Conservation (phyloP, 129 eudicot species). For the Deinandra increscens region DNA sequence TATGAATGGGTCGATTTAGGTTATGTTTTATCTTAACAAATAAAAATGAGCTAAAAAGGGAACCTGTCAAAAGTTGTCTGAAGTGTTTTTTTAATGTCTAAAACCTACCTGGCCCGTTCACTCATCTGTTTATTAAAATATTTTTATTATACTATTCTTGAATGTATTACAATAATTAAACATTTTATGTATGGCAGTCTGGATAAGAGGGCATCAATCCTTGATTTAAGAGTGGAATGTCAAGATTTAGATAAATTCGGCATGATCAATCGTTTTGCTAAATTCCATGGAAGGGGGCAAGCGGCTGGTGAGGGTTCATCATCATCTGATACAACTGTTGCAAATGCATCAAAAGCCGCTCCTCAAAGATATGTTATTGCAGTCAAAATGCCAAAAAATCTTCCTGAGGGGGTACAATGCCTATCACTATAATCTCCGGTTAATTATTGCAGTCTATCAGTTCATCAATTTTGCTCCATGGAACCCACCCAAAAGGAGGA, state of each 20-base stretch:
- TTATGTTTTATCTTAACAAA: not conserved
- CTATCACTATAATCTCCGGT: conserved; percentile 56
- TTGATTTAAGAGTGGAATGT: conserved; percentile 70
- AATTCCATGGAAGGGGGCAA: conserved; percentile 75
- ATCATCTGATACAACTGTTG: conserved; percentile 31
- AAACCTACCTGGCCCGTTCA: not conserved
- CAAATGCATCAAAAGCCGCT: conserved; percentile 40
- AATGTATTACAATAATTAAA: too few species aligned
- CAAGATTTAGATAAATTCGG: conserved; percentile 80
- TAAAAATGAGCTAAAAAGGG: too few species aligned
- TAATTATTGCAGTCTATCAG: conserved; percentile 25
- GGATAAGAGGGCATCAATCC: conserved; percentile 62
- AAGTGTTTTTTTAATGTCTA: too few species aligned
- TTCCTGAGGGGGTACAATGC: conserved; percentile 90
- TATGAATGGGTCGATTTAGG: not conserved
- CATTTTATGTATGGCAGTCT: conserved; percentile 39
- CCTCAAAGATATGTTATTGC: conserved; percentile 80
- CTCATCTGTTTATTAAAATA: not conserved
- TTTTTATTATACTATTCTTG: not conserved
- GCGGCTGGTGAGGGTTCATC: conserved; percentile 59
- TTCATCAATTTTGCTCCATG: conserved; percentile 28
- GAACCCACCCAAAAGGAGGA: conserved; percentile 39
- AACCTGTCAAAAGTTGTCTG: too few species aligned
- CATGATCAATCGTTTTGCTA: conserved; percentile 71
- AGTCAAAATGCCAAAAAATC: conserved; percentile 59